Evolutionary conservation across 371 early-diverging fungal genomes (phyloP).

Genomic region (Dinochytrium kinnereticum): DNA sequence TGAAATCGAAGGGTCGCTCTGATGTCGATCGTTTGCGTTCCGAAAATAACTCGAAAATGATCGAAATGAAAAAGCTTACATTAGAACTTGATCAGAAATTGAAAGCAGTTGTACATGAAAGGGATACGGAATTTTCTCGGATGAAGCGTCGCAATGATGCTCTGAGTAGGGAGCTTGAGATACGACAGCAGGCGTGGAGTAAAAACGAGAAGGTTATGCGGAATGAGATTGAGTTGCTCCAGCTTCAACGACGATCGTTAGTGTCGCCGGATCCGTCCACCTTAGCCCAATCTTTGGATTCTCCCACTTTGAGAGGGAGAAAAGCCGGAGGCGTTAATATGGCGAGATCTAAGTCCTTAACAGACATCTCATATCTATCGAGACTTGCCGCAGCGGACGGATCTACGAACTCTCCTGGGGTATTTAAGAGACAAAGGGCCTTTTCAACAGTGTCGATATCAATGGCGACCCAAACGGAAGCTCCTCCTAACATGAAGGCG

Average conservation of each 20-base stretch:
- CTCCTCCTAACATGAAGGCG: neutral
- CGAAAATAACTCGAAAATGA: conserved; percentile 2
- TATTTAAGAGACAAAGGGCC: neutral
- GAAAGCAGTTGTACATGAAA: neutral
- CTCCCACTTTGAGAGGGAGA: neutral
- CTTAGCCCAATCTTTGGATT: neutral
- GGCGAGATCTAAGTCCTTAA: neutral
- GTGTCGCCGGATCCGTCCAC: neutral
- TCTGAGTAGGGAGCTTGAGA: neutral
- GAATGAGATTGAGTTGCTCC: neutral
- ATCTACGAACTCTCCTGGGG: neutral
- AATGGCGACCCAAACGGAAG: neutral
- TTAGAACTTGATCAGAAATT: neutral
- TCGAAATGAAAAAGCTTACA: neutral
- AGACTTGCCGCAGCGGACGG: neutral
- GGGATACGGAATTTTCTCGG: neutral
- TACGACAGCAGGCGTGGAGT: neutral
- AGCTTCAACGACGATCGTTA: neutral
- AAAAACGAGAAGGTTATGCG: neutral
- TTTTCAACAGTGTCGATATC: neutral
- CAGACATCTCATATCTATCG: neutral
- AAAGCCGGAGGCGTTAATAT: neutral
- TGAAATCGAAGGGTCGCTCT: neutral
- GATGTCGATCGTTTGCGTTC: neutral
- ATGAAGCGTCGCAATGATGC: neutral